Evolutionary conservation across 768 basidiomycete species (phyloP).

Genomic region (Tricholoma hemisulphureum): DNA sequence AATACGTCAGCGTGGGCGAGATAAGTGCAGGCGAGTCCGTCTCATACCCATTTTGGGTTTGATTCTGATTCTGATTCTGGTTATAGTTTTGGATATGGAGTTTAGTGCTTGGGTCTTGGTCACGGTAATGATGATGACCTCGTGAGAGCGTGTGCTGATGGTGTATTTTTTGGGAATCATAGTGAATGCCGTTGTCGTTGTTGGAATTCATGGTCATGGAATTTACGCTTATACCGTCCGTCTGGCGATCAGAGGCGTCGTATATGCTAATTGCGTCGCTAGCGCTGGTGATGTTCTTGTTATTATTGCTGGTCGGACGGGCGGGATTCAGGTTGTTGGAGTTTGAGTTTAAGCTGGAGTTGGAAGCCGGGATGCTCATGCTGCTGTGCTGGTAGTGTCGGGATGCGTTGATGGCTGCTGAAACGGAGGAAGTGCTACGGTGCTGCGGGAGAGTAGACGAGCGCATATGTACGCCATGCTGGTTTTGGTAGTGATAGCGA

Average conservation of each 20-base stretch:
- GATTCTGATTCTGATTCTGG: conserved; percentile 3
- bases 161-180: conserved; percentile 6
- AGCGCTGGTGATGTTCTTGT: conserved; percentile 26
- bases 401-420: conserved; percentile 28
- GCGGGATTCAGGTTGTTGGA: conserved; percentile 12
- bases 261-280: conserved; percentile 15
- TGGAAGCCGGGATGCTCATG: conserved; percentile 40
- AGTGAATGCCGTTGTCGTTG: conserved; percentile 2
- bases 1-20: conserved; percentile 68
- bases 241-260: conserved; percentile 5
- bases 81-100: conserved; percentile 13
- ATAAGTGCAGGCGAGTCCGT: conserved; percentile 44
- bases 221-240: not conserved
- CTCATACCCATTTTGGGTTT: not conserved
- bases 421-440: conserved; percentile 14
- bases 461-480: conserved; percentile 35
- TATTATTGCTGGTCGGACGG: not conserved
- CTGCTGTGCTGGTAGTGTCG: conserved; percentile 47
- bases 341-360: conserved; percentile 9
- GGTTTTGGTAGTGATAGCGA: conserved; percentile 26
- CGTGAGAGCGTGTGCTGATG: not conserved
- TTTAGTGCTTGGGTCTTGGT: conserved; percentile 16
- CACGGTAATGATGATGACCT: conserved; percentile 5
- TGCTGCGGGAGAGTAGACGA: conserved; percentile 47
- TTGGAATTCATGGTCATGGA: not conserved